Evolutionary conservation across 192 early-diverging fungal genomes (phyloP).

Genomic region (Backusella circina): DNA sequence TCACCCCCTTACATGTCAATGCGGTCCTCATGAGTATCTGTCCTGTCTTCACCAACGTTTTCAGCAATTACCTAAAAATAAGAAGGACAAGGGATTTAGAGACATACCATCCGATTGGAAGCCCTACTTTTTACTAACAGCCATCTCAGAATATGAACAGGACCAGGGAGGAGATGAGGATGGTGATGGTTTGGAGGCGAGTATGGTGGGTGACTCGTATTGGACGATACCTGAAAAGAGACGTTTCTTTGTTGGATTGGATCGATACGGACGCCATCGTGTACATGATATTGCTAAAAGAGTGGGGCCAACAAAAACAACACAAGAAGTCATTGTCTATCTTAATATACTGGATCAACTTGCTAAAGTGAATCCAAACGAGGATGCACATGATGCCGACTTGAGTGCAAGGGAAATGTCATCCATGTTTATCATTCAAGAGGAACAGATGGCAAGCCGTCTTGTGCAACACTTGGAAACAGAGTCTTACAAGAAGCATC

Average conservation of each 20-base stretch:
- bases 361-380: not conserved
- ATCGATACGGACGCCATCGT: slow-evolving; percentile 7
- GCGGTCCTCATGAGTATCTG: not conserved
- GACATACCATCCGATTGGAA: not conserved
- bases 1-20: not conserved
- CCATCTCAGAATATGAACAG: not conserved
- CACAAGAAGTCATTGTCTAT: slow-evolving; percentile 2
- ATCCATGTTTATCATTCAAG: not conserved
- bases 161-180: not conserved
- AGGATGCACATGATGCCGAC: not conserved
- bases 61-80: not conserved
- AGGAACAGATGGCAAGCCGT: not conserved
- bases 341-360: not conserved
- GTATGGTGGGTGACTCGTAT: slow-evolving; percentile 6
- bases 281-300: not conserved
- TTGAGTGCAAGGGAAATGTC: slow-evolving; percentile 2
- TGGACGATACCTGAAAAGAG: slow-evolving; percentile 11
- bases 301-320: slow-evolving; percentile 15
- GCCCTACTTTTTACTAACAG: not conserved
- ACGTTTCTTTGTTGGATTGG: slow-evolving; percentile 13
- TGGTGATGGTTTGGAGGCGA: not conserved
- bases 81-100: not conserved
- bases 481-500: not conserved
- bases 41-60: not conserved
- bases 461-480: not conserved